A percentile compares a stretch with the other conserved stretches of the same genome.
Evolutionary conservation across 352 stramenopile species (phyloP).

Genomic region (Aphanomyces euteiches): DNA sequence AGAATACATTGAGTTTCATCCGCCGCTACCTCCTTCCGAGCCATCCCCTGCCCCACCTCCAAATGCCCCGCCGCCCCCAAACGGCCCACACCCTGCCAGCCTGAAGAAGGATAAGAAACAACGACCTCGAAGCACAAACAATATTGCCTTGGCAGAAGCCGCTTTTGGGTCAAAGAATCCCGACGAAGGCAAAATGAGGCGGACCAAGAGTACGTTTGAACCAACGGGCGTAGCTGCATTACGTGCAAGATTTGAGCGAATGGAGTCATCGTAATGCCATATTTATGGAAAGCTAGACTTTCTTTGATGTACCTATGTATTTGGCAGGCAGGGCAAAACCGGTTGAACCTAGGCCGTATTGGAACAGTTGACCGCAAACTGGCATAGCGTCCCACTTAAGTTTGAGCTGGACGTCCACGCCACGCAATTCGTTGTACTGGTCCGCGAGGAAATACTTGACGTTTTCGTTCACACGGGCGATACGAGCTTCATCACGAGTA

Average conservation of each 20-base stretch:
- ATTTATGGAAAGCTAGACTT: conserved; percentile 4
- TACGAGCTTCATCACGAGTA: conserved; percentile 48
- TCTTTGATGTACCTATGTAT: conserved; percentile 64
- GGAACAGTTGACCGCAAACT: conserved; percentile 70
- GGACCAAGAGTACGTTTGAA: background rate
- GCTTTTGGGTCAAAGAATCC: background rate
- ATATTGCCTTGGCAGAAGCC: conserved; percentile 9
- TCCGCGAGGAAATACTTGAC: conserved; percentile 83
- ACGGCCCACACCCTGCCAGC: background rate
- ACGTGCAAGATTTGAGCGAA: conserved; percentile 60
- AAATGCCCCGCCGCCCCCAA: background rate
- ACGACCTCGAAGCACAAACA: conserved; percentile 25
- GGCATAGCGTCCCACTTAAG: conserved; percentile 87
- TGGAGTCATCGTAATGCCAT: background rate
- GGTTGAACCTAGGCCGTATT: conserved; percentile 46
- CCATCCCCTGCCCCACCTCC: background rate
- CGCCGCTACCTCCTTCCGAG: background rate
- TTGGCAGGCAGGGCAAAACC: conserved; percentile 57
- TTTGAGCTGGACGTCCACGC: conserved; percentile 70
- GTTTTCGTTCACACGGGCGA: conserved; percentile 60
- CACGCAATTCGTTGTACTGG: conserved; percentile 70
- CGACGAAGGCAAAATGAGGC: background rate
- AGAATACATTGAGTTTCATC: background rate
- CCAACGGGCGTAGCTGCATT: conserved; percentile 62
- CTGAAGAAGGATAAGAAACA: background rate